These are phyloP conservation scores for Naegleria lovaniensis DNA, from an alignment of 208 protist genomes.

Conservation along the genomic window DNA sequence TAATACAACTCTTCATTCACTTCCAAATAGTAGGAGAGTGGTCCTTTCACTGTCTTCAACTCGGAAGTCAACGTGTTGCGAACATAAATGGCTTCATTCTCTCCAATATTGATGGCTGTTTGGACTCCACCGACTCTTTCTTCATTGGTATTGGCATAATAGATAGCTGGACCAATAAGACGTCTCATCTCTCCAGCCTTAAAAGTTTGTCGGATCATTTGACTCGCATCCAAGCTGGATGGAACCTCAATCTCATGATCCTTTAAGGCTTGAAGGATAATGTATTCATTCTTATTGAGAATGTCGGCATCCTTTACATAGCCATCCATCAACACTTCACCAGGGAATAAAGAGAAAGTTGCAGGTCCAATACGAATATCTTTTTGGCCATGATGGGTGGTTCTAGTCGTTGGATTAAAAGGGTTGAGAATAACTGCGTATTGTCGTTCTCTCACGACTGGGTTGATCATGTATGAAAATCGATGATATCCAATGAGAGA, in stretches of 20 bases:
- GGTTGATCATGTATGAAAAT: not conserved
- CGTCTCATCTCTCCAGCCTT: not conserved
- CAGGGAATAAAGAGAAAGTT: not conserved
- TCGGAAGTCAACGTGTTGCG: slow-evolving; percentile 59
- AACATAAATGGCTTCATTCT: slow-evolving; percentile 71
- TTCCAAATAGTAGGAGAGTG: slow-evolving; percentile 59
- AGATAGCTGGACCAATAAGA: not conserved
- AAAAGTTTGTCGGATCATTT: not conserved
- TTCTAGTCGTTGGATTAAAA: not conserved
- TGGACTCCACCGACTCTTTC: not conserved
- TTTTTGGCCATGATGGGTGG: not conserved
- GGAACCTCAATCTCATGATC: not conserved
- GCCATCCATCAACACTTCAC: not conserved
- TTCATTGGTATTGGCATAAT: not conserved
- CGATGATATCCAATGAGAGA: too few relatives aligned
- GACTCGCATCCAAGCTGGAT: not conserved
- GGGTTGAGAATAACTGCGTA: not conserved
- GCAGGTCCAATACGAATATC: not conserved
- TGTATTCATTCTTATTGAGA: not conserved
- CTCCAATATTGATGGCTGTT: slow-evolving; percentile 48
- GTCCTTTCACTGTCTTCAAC: slow-evolving; percentile 52
- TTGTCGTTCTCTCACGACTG: not conserved
- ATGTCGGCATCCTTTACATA: not conserved
- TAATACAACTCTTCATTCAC: slow-evolving; percentile 56
- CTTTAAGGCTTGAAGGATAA: not conserved